Percentiles rank a stretch among this genome's conserved stretches.
These are phyloP conservation scores for Cetraspora pellucida DNA, from an alignment of 192 early-diverging fungal species.

Conservation along the genomic window DNA sequence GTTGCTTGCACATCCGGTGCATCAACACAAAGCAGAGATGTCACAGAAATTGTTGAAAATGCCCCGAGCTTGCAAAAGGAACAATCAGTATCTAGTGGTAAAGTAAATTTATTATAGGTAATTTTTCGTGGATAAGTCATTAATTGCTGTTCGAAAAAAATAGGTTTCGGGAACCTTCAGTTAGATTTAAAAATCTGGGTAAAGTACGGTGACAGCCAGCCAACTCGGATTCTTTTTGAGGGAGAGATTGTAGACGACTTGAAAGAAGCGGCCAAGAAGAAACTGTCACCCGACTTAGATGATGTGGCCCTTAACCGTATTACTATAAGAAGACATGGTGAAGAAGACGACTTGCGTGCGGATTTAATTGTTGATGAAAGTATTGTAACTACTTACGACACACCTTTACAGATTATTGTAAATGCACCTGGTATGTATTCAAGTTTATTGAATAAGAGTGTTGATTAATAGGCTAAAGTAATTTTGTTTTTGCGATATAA, in stretches of 20 bases:
- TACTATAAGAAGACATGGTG: slow-evolving; percentile 9
- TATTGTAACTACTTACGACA: not conserved
- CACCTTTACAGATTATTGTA: slow-evolving; percentile 15
- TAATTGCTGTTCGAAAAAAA: slow-evolving; percentile 17
- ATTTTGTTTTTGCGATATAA: slow-evolving; percentile 15
- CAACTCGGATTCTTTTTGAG: not conserved
- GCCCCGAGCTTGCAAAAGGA: slow-evolving; percentile 6
- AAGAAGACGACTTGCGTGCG: slow-evolving; percentile 4
- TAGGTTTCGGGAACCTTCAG: not conserved
- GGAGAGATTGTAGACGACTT: not conserved
- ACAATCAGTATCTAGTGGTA: slow-evolving; percentile 23
- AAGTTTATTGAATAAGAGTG: not conserved
- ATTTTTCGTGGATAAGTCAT: slow-evolving; percentile 14
- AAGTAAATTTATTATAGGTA: slow-evolving; percentile 23
- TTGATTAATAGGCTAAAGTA: slow-evolving; percentile 1
- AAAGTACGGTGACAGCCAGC: slow-evolving; percentile 14
- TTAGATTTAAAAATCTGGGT: not conserved
- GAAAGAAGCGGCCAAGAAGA: slow-evolving; percentile 23
- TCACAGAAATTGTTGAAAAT: not conserved
- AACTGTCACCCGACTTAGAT: not conserved
- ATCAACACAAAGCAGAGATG: not conserved
- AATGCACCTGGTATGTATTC: slow-evolving; percentile 25
- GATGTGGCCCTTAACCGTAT: slow-evolving; percentile 7
- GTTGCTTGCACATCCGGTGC: slow-evolving; percentile 13
- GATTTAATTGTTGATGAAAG: not conserved